Evolutionary conservation across 768 basidiomycete species (phyloP), one percentile per base, ranked within the genome.

Genomic region (Suillus brevipes): DNA sequence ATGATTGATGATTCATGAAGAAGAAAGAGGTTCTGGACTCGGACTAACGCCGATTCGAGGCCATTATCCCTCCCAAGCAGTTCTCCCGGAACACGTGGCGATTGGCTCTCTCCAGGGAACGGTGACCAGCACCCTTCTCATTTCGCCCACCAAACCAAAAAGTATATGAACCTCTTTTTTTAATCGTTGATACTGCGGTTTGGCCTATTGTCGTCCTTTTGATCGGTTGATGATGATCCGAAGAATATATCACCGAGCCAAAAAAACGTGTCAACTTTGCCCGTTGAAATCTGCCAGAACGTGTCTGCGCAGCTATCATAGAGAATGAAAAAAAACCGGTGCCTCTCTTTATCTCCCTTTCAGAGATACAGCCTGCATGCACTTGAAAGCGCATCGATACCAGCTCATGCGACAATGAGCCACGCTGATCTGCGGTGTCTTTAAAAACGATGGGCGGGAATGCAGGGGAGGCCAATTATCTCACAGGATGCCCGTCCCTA

Each of bases 41-140:
- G 58, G 38, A 40, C 58, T 59, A 28, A 40, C 38, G 25, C 58
- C 58, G 58, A 28, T 28, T 59, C 25, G 38, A 42, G 58, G 38
- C 10, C 38, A n/a, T 6, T 18, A 31, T 31, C 31, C 31, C 2
- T 31, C 31, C 56, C 52, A 34, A 20, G 53, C 31, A 55, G 31
- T 34, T 55, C 34, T n/a, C 20, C 6, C 53, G 53, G 53, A 34
- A 5, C 23, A 28, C 20, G 38, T 20, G 28, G 28, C 58, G 38
- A 59, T 42, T 59, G 58, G 37, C 38, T 31, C 31, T 31, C 0
- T 31, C 2, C 31, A 31, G 31, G 31, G 31, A 31, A 31, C 31
- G 57, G 57, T 34, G 31, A 58, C 40, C 58, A 23, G 4, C 25
- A 28, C 38, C 58, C 25, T 40, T 40, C 38, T 40, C 57, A 28